A percentile compares a stretch with the other conserved stretches of the same genome.
Conservation (phyloP, 805 yeast species). For the Kregervanrija pseudodelftensis region DNA sequence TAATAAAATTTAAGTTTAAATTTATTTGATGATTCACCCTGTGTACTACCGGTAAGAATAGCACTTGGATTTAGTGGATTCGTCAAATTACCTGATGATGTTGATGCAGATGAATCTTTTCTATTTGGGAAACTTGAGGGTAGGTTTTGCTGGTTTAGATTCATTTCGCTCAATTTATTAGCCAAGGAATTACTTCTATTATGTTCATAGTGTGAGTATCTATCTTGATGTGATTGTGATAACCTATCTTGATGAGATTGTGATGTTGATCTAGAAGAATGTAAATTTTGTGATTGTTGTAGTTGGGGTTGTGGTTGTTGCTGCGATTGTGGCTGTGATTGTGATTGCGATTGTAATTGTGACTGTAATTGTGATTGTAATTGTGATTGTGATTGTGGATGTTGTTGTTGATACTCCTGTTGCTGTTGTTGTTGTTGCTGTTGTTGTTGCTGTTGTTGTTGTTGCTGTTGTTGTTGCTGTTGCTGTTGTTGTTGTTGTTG, state of each 20-base stretch:
- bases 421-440: conserved; percentile 7
- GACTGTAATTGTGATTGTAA: too few relatives aligned
- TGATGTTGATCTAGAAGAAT: conserved; percentile 17
- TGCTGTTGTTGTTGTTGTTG: conserved; percentile 3
- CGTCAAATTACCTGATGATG: conserved; percentile 1
- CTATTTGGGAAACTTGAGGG: background rate
- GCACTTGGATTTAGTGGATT: background rate
- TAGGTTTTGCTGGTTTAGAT: conserved; percentile 5
- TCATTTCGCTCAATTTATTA: conserved; percentile 19
- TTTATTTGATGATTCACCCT: conserved; percentile 25
- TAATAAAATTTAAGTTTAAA: conserved; percentile 68
- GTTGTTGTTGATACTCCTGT: background rate
- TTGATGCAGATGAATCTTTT: conserved; percentile 10
- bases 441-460: conserved; percentile 29
- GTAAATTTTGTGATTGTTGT: background rate
- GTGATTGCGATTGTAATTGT: too few relatives aligned
- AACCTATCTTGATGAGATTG: conserved; percentile 43
- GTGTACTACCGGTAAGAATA: background rate
- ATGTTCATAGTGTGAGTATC: conserved; percentile 45
- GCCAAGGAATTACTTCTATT: conserved; percentile 11
- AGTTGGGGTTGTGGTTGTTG: too few relatives aligned
- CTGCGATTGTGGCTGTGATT: too few relatives aligned
- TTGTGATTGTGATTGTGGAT: too few relatives aligned
- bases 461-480: conserved; percentile 25
- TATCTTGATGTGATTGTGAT: conserved; percentile 42